phyloP scores from a whole-genome alignment of 768 basidiomycete genomes.

The Macrolepiota dolichaula region DNA sequence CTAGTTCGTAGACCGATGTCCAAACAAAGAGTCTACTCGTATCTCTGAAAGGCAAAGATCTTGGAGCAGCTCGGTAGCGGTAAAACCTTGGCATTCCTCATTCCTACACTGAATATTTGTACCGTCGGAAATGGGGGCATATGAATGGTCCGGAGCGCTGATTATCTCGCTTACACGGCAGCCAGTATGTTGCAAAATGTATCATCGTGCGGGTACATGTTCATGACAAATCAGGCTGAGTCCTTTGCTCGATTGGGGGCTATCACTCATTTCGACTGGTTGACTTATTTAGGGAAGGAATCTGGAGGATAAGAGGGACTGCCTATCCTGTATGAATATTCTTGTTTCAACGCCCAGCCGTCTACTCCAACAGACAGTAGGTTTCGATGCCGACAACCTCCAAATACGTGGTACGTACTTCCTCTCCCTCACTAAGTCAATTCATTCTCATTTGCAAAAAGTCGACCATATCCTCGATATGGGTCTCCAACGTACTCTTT shows the following conservation, averaged over 20 bases:
- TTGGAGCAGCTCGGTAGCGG: conserved; percentile 92
- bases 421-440: neutral
- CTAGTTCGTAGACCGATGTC: conserved; percentile 85
- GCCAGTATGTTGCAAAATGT: too few species aligned
- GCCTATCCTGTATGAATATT: conserved; percentile 93
- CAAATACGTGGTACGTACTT: conserved; percentile 77
- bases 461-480: conserved; percentile 96
- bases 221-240: too few species aligned
- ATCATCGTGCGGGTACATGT: too few species aligned
- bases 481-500: conserved; percentile 87
- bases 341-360: conserved; percentile 97
- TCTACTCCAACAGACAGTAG: conserved; percentile 89
- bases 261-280: conserved; percentile 93
- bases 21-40: conserved; percentile 90
- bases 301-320: conserved; percentile 86
- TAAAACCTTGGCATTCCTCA: conserved; percentile 94
- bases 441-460: conserved; percentile 15
- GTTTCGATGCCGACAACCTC: conserved; percentile 77
- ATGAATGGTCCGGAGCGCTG: conserved; percentile 89
- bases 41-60: conserved; percentile 84
- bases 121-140: conserved; percentile 90
- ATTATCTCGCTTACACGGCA: conserved; percentile 95
- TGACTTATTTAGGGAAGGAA: conserved; percentile 96
- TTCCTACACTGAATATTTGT: conserved; percentile 92
- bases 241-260: conserved; percentile 88